These are phyloP conservation scores for Oryza glaberrima DNA, from an alignment of 176 grass and related monocot genomes.

Conservation along the genomic window DNA sequence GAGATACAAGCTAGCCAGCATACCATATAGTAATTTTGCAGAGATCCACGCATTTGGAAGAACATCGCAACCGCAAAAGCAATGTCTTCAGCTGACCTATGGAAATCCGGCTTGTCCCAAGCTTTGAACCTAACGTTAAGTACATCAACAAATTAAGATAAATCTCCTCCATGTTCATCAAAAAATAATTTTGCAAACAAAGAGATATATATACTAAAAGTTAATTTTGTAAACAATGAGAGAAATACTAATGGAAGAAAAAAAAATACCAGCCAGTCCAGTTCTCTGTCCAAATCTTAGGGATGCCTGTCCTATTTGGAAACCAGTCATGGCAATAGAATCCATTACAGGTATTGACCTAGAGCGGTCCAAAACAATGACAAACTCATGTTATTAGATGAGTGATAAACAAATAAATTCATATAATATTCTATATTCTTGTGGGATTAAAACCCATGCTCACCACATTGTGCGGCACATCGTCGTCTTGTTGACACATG, in stretches of 20 bases:
- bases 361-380: background rate
- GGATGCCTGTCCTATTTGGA: constrained; percentile 61
- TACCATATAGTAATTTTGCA: constrained; percentile 93
- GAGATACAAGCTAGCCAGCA: background rate
- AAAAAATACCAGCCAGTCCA: constrained; percentile 79
- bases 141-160: too few relatives aligned
- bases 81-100: constrained; percentile 62
- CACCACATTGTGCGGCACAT: constrained; percentile 65
- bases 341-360: constrained; percentile 90
- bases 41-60: constrained; percentile 68
- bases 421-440: background rate
- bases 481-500: constrained; percentile 78
- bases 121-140: constrained; percentile 61
- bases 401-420: too few relatives aligned
- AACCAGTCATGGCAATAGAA: constrained; percentile 81
- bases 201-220: too few relatives aligned
- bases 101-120: constrained; percentile 76
- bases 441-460: background rate
- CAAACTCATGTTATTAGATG: background rate
- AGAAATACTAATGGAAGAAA: too few relatives aligned
- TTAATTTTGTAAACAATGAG: too few relatives aligned
- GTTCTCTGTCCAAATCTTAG: constrained; percentile 96
- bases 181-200: too few relatives aligned
- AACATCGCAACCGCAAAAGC: constrained; percentile 79
- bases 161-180: too few relatives aligned